Evolutionary conservation across 2,329 filamentous ascomycete genomes (phyloP).

Genomic region (Cercospora janseana): DNA sequence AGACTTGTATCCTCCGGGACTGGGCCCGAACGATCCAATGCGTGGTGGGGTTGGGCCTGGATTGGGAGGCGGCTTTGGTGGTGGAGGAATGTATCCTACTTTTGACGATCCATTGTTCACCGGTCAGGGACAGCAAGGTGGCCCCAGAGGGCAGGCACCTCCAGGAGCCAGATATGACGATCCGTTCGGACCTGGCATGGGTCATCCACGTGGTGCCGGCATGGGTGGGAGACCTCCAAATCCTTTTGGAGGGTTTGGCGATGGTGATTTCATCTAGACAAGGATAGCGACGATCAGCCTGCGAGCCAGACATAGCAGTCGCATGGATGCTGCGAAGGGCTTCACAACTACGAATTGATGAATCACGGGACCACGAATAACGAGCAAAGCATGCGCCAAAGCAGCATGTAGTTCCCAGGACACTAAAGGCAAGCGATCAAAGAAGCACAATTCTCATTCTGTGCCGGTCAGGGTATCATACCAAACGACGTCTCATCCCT

Average conservation of each 20-base stretch:
- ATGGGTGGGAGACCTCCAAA: slow-evolving; percentile 53
- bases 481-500: too few relatives aligned
- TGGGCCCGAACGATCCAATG: slow-evolving; percentile 83
- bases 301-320: too few relatives aligned
- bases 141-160: slow-evolving; percentile 59
- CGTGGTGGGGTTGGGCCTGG: slow-evolving; percentile 60
- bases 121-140: slow-evolving; percentile 42
- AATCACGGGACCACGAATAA: too few relatives aligned
- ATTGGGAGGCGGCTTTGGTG: slow-evolving; percentile 53
- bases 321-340: too few relatives aligned
- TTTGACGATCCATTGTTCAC: slow-evolving; percentile 87
- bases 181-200: slow-evolving; percentile 63
- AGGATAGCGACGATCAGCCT: too few relatives aligned
- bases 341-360: too few relatives aligned
- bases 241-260: slow-evolving; percentile 61
- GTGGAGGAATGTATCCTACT: slow-evolving; percentile 89
- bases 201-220: slow-evolving; percentile 47
- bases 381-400: too few relatives aligned
- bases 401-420: neutral
- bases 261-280: slow-evolving; percentile 56
- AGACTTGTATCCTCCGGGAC: slow-evolving; percentile 80
- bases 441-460: neutral
- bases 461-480: slow-evolving; percentile 9
- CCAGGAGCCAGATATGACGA: slow-evolving; percentile 92
- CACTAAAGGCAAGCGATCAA: neutral